These are phyloP conservation scores for Vararia minispora DNA, from an alignment of 768 basidiomycete genomes.

Conservation along the genomic window DNA sequence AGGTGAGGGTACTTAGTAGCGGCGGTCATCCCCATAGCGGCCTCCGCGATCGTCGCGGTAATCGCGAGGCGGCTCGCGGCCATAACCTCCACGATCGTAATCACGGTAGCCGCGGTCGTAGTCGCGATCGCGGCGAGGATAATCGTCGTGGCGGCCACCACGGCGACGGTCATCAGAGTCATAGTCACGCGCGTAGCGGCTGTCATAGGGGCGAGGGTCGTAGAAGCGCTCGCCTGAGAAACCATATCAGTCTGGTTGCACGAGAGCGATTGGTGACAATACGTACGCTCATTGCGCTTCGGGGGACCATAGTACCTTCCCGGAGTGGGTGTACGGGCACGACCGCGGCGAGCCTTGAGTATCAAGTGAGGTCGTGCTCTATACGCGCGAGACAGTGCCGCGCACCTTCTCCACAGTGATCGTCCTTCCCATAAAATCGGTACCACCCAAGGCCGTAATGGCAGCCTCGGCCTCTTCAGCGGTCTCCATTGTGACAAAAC, in stretches of 20 bases:
- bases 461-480: conserved; percentile 87
- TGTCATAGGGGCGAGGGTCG: conserved; percentile 86
- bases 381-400: background rate
- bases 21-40: no score
- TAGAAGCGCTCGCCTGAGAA: conserved; percentile 70
- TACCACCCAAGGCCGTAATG: conserved; percentile 71
- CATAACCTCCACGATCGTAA: conserved; percentile 26
- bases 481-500: conserved; percentile 83
- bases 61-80: conserved; percentile 23
- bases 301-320: conserved; percentile 92
- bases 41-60: conserved; percentile 13
- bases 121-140: conserved; percentile 34
- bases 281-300: conserved; percentile 59
- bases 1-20: no score
- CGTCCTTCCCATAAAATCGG: conserved; percentile 80
- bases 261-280: conserved; percentile 3
- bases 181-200: conserved; percentile 63
- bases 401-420: conserved; percentile 82
- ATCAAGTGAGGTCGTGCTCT: no score
- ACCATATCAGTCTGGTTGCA: background rate
- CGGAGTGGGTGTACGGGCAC: conserved; percentile 87
- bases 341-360: conserved; percentile 81
- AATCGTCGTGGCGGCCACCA: conserved; percentile 26
- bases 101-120: conserved; percentile 30
- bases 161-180: conserved; percentile 39